Evolutionary conservation across 331 rosid genomes (phyloP).

Genomic region (Prunus yedoensis): DNA sequence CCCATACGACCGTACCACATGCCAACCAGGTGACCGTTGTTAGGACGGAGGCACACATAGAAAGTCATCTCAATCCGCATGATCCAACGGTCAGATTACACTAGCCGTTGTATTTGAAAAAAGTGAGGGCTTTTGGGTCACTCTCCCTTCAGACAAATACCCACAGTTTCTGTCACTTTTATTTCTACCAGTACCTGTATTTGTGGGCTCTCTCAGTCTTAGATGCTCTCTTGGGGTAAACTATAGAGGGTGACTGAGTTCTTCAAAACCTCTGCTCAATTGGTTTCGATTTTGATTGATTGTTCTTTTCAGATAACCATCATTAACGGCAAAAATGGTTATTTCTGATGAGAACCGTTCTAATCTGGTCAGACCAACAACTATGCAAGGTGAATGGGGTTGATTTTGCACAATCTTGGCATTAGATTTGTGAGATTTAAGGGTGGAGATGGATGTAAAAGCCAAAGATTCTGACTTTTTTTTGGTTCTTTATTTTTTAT

Average conservation of each 20-base stretch:
- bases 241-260: background rate
- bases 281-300: constrained; percentile 19
- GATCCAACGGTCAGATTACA: constrained; percentile 61
- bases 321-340: constrained; percentile 30
- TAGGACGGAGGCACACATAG: constrained; percentile 7
- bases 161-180: constrained; percentile 26
- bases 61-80: constrained; percentile 12
- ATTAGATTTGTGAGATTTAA: background rate
- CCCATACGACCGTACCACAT: constrained; percentile 37
- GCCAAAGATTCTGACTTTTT: constrained; percentile 17
- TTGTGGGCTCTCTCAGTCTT: constrained; percentile 10
- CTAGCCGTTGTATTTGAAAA: constrained; percentile 80
- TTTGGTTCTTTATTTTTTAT: background rate
- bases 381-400: constrained; percentile 46
- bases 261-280: background rate
- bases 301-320: constrained; percentile 24
- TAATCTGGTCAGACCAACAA: constrained; percentile 46
- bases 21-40: constrained; percentile 58
- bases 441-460: constrained; percentile 15
- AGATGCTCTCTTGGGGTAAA: constrained; percentile 10
- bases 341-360: constrained; percentile 47
- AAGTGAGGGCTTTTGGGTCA: background rate
- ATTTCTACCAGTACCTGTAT: constrained; percentile 14
- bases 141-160: constrained; percentile 39
- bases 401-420: constrained; percentile 7